Percentiles rank a stretch among this genome's conserved stretches.
phyloP scores from a whole-genome alignment of 768 basidiomycete species.

The Phylloporus sp. region DNA sequence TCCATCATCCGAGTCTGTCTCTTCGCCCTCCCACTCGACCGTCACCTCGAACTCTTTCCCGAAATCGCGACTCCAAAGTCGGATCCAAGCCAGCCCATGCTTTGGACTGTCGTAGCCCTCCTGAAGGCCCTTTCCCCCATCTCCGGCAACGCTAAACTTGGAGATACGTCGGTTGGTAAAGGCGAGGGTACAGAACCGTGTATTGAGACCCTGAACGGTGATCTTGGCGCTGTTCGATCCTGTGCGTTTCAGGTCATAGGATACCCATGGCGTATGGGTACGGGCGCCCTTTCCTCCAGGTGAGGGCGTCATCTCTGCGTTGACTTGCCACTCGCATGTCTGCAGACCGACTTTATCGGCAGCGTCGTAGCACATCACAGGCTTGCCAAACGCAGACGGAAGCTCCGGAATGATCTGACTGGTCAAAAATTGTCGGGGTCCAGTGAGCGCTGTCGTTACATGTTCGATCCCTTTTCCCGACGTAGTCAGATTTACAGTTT shows the following conservation, averaged over 20 bases:
- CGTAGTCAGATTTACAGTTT: conserved; percentile 44
- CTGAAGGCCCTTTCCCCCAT: conserved; percentile 35
- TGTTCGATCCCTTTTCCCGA: conserved; percentile 23
- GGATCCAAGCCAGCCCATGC: conserved; percentile 36
- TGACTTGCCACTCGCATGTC: conserved; percentile 47
- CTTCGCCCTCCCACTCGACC: conserved; percentile 41
- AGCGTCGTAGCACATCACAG: conserved; percentile 30
- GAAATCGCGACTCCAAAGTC: conserved; percentile 62
- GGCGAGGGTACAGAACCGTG: conserved; percentile 57
- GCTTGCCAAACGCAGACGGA: conserved; percentile 43
- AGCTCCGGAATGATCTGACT: conserved; percentile 42
- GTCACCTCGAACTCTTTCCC: conserved; percentile 48
- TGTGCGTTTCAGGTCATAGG: conserved; percentile 37
- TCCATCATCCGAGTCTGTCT: conserved; percentile 10
- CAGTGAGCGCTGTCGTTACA: conserved; percentile 42
- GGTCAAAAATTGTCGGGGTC: conserved; percentile 40
- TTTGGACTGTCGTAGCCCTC: conserved; percentile 36
- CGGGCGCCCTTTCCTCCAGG: conserved; percentile 28
- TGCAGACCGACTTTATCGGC: conserved; percentile 34
- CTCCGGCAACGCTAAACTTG: conserved; percentile 37
- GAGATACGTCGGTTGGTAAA: conserved; percentile 46
- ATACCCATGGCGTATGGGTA: conserved; percentile 37
- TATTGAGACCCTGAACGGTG: conserved; percentile 50
- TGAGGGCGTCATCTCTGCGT: conserved; percentile 32
- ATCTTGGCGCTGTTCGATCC: conserved; percentile 45